Percentiles rank a stretch among this genome's conserved stretches.
These are phyloP conservation scores for Termitomyces heimii DNA, from an alignment of 768 basidiomycete genomes.

Conservation along the genomic window DNA sequence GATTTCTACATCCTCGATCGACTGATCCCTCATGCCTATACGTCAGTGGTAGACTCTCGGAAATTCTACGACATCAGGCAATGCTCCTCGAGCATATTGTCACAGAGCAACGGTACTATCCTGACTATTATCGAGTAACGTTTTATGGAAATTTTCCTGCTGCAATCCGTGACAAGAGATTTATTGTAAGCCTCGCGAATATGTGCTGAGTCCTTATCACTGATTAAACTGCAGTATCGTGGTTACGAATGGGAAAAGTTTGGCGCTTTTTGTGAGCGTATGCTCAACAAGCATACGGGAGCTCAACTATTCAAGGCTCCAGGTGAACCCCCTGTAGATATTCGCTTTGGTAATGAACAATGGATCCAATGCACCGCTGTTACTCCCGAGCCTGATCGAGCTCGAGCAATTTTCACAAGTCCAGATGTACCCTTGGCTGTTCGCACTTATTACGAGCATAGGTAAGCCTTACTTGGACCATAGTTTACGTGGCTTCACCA, in stretches of 20 bases:
- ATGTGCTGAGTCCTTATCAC: neutral
- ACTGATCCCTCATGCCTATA: neutral
- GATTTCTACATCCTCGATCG: neutral
- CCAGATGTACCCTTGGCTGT: slow-evolving; percentile 78
- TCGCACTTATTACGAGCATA: slow-evolving; percentile 83
- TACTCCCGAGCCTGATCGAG: slow-evolving; percentile 76
- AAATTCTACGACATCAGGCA: slow-evolving; percentile 86
- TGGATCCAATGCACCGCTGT: slow-evolving; percentile 89
- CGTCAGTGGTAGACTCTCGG: slow-evolving; percentile 68
- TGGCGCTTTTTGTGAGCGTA: slow-evolving; percentile 82
- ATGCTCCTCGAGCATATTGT: slow-evolving; percentile 82
- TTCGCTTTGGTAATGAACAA: slow-evolving; percentile 72
- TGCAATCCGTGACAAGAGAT: slow-evolving; percentile 84
- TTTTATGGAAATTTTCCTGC: slow-evolving; percentile 91
- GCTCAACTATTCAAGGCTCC: slow-evolving; percentile 71
- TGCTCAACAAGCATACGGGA: slow-evolving; percentile 86
- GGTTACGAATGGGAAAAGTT: slow-evolving; percentile 96
- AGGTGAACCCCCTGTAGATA: slow-evolving; percentile 75
- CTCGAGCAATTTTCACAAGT: slow-evolving; percentile 74
- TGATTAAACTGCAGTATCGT: slow-evolving; percentile 57
- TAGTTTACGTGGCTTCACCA: neutral
- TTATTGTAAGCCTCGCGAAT: slow-evolving; percentile 57
- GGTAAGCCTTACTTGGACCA: slow-evolving; percentile 31
- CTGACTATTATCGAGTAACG: slow-evolving; percentile 90
- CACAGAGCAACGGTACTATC: slow-evolving; percentile 75